phyloP scores from a whole-genome alignment of 345 rosid genomes.

The Populus davidiana region DNA sequence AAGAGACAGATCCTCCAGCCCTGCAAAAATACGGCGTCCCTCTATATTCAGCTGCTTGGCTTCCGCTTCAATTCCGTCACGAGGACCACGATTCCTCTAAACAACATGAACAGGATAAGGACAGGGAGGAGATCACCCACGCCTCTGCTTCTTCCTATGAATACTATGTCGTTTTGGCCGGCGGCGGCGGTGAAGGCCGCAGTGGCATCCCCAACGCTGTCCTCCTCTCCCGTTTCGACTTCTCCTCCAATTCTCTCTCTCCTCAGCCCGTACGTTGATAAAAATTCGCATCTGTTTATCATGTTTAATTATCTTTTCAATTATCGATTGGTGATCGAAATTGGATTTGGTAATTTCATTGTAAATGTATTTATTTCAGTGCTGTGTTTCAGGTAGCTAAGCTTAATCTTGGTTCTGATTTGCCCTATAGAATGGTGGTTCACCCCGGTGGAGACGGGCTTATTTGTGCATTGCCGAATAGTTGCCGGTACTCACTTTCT shows the following conservation, averaged over 20 bases:
- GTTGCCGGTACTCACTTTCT: constrained; percentile 56
- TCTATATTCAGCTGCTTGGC: constrained; percentile 68
- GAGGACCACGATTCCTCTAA: constrained; percentile 8
- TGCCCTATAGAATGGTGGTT: constrained; percentile 84
- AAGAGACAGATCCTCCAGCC: constrained; percentile 20
- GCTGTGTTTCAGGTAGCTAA: constrained; percentile 45
- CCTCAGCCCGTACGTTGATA: constrained; percentile 56
- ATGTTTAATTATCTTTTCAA: neutral
- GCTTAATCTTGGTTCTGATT: constrained; percentile 52
- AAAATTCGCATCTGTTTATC: neutral
- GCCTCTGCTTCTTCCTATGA: neutral
- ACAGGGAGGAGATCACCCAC: neutral
- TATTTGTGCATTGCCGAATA: constrained; percentile 62
- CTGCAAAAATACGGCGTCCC: constrained; percentile 77
- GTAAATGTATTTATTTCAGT: neutral
- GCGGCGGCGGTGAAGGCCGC: constrained; percentile 89
- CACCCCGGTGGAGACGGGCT: constrained; percentile 76
- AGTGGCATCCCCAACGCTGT: constrained; percentile 80
- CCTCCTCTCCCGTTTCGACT: constrained; percentile 50
- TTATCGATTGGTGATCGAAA: neutral
- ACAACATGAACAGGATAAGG: constrained; percentile 8
- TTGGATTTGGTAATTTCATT: neutral
- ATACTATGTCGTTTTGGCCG: constrained; percentile 54
- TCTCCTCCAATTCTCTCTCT: constrained; percentile 56
- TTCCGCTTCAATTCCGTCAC: constrained; percentile 39